Percentiles rank a stretch among this genome's conserved stretches.
phyloP scores from a whole-genome alignment of 1,284 basidiomycete species.

The Moesziomyces sp. region DNA sequence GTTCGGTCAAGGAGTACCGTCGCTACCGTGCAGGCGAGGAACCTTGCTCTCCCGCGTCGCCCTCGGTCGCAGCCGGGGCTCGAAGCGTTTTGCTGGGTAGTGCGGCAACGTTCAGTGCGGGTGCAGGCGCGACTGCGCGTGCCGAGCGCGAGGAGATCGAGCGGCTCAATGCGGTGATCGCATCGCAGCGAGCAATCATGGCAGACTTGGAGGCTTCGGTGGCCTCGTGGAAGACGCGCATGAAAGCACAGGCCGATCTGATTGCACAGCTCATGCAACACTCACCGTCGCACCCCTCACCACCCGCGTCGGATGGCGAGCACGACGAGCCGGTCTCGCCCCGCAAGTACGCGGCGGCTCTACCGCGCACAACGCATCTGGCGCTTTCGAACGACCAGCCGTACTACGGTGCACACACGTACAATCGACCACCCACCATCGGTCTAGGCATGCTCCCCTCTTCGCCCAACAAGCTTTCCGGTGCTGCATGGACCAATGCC shows the following conservation, averaged over 20 bases:
- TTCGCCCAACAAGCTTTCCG: constrained; percentile 29
- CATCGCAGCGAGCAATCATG: constrained; percentile 56
- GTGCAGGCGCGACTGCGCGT: not conserved
- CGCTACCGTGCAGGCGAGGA: constrained; percentile 20
- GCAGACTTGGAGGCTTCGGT: constrained; percentile 58
- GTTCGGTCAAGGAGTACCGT: constrained; percentile 57
- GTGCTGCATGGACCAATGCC: constrained; percentile 1
- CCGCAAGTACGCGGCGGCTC: not conserved
- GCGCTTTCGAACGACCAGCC: constrained; percentile 22
- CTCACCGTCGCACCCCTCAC: not conserved
- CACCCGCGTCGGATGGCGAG: constrained; percentile 27
- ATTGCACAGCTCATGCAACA: constrained; percentile 45
- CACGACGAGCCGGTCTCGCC: constrained; percentile 3
- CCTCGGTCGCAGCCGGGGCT: constrained; percentile 9
- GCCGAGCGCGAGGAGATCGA: constrained; percentile 58
- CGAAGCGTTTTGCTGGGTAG: constrained; percentile 24
- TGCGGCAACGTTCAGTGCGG: constrained; percentile 8
- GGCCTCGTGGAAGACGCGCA: constrained; percentile 52
- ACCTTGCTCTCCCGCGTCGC: constrained; percentile 7
- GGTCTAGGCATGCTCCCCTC: constrained; percentile 19
- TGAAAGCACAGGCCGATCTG: constrained; percentile 55
- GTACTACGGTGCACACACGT: constrained; percentile 58
- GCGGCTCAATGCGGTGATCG: constrained; percentile 58
- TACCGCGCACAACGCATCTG: constrained; percentile 35
- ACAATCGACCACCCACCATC: constrained; percentile 42